Evolutionary conservation across 2,329 filamentous ascomycete genomes (phyloP).

Genomic region (Mycocentrospora acerina): DNA sequence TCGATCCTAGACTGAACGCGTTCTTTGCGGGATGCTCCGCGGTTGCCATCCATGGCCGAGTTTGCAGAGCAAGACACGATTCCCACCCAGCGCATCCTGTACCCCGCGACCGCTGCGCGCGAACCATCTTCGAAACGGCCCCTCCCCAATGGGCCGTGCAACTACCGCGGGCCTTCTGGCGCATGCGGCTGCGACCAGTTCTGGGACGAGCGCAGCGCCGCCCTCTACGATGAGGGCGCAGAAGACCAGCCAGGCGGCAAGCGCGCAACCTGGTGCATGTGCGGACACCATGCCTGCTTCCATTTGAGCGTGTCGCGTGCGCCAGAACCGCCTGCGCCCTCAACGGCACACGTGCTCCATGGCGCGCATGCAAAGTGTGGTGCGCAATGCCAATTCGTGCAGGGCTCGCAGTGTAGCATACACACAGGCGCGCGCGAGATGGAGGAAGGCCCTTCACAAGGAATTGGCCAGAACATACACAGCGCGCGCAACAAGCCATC

Average conservation of each 20-base stretch:
- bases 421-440: conserved; percentile 11
- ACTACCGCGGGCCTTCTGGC: conserved; percentile 52
- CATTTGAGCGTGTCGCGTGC: conserved; percentile 43
- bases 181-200: conserved; percentile 58
- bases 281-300: conserved; percentile 60
- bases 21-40: conserved; percentile 36
- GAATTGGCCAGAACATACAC: conserved; percentile 5
- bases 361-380: conserved; percentile 14
- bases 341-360: conserved; percentile 7
- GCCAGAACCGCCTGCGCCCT: conserved; percentile 13
- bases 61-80: conserved; percentile 27
- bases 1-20: conserved; percentile 27
- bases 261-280: conserved; percentile 52
- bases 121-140: conserved; percentile 27
- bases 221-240: conserved; percentile 32
- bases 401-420: conserved; percentile 15
- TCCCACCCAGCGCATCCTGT: conserved; percentile 16
- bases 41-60: conserved; percentile 39
- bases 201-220: conserved; percentile 45
- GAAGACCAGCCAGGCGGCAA: conserved; percentile 27
- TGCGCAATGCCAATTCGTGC: conserved; percentile 13
- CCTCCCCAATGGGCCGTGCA: conserved; percentile 56
- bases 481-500: conserved; percentile 12
- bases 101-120: conserved; percentile 15
- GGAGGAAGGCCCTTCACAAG: conserved; percentile 3